phyloP scores from a whole-genome alignment of 371 early-diverging fungal species.

The Batrachochytrium dendrobatidis region DNA sequence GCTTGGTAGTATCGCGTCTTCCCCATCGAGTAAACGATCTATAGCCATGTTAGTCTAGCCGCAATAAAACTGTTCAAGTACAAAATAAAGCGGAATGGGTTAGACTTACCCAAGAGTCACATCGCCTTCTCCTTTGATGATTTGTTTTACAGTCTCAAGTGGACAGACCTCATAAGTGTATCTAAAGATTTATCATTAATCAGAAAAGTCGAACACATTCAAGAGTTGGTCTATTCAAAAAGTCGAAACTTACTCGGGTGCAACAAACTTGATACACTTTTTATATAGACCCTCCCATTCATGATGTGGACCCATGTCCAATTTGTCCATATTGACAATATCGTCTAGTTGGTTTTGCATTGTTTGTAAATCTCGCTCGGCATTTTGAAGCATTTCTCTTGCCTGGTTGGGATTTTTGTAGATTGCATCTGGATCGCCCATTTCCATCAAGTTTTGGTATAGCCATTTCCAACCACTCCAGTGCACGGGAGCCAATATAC shows the following conservation, averaged over 20 bases:
- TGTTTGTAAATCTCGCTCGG: slow-evolving; percentile 12
- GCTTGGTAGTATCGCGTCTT: slow-evolving; percentile 11
- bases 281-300: slow-evolving; percentile 45
- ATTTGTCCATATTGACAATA: slow-evolving; percentile 2
- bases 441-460: slow-evolving; percentile 8
- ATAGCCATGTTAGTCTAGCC: not conserved
- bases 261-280: slow-evolving; percentile 59
- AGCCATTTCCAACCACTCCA: slow-evolving; percentile 6
- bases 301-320: slow-evolving; percentile 28
- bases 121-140: not conserved
- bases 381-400: slow-evolving; percentile 2
- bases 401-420: not conserved
- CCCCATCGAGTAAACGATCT: slow-evolving; percentile 24
- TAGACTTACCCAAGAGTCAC: not conserved
- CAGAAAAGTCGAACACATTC: no score
- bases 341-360: slow-evolving; percentile 18
- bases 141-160: slow-evolving; percentile 62
- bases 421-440: not conserved
- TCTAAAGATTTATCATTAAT: slow-evolving; percentile 1
- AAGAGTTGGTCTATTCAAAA: no score
- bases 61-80: not conserved
- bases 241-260: slow-evolving; percentile 71
- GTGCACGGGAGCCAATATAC: not conserved
- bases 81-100: no score
- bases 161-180: slow-evolving; percentile 71